These are phyloP conservation scores for Antrodiella citrinella DNA, from an alignment of 768 basidiomycete genomes.

Conservation along the genomic window DNA sequence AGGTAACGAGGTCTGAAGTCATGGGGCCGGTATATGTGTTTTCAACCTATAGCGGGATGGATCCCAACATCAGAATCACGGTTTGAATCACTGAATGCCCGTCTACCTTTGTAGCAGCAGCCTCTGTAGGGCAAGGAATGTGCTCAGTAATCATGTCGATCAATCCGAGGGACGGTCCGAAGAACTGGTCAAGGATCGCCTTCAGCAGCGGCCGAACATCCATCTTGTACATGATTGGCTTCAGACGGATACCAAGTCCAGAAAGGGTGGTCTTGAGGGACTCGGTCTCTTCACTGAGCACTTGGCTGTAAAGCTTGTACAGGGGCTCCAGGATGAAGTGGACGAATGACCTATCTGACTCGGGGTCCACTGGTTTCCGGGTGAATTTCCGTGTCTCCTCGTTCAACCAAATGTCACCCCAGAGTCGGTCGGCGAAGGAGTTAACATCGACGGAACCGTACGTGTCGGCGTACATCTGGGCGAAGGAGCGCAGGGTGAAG, in stretches of 20 bases:
- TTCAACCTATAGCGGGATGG: too few relatives aligned
- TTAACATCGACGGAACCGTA: slow-evolving; percentile 81
- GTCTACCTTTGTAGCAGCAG: slow-evolving; percentile 50
- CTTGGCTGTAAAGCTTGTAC: slow-evolving; percentile 95
- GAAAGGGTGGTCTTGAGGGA: slow-evolving; percentile 71
- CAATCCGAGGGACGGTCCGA: slow-evolving; percentile 82
- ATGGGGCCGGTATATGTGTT: slow-evolving; percentile 85
- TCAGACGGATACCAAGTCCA: slow-evolving; percentile 74
- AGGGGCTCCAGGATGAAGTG: slow-evolving; percentile 94
- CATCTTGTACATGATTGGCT: slow-evolving; percentile 97
- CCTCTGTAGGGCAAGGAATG: slow-evolving; percentile 73
- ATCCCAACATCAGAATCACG: neutral
- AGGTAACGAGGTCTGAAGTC: slow-evolving; percentile 63
- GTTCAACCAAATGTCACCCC: slow-evolving; percentile 98
- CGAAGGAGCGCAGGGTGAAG: slow-evolving; percentile 90
- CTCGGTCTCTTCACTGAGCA: slow-evolving; percentile 92
- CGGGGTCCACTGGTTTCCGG: slow-evolving; percentile 73
- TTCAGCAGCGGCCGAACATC: slow-evolving; percentile 93
- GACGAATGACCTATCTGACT: slow-evolving; percentile 79
- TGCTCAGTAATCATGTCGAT: slow-evolving; percentile 89
- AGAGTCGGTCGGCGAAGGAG: slow-evolving; percentile 83
- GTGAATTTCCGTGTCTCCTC: slow-evolving; percentile 80
- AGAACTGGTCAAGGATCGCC: slow-evolving; percentile 92
- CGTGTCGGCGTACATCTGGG: slow-evolving; percentile 92
- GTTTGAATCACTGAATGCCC: too few relatives aligned